Evolutionary conservation across 805 yeast genomes (phyloP).

Genomic region (Yamadazyma nakazawae): DNA sequence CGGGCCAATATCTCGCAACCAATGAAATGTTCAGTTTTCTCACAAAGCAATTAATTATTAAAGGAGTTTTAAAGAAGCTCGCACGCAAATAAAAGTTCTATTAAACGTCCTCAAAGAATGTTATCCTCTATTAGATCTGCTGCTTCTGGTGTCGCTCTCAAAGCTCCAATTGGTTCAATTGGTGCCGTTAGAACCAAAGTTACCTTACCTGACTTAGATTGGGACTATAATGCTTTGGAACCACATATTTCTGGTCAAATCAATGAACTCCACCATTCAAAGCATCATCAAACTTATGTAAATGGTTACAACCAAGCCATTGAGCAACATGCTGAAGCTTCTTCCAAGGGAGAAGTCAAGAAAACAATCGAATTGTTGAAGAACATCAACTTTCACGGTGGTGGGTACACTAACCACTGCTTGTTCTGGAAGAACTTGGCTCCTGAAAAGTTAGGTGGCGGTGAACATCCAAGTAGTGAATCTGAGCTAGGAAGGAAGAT

Average conservation of each 20-base stretch:
- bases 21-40: conserved; percentile 6
- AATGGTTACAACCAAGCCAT: conserved; percentile 45
- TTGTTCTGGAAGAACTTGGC: conserved; percentile 50
- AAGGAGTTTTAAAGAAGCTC: not conserved
- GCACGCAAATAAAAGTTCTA: not conserved
- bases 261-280: conserved; percentile 46
- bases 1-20: conserved; percentile 5
- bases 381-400: conserved; percentile 48
- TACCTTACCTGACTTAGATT: conserved; percentile 43
- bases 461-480: conserved; percentile 52
- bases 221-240: conserved; percentile 46
- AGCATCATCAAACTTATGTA: conserved; percentile 51
- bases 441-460: conserved; percentile 49
- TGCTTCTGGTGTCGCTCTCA: conserved; percentile 3
- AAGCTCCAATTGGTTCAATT: conserved; percentile 6
- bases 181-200: conserved; percentile 29
- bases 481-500: conserved; percentile 38
- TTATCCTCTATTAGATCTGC: conserved; percentile 1
- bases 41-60: not conserved
- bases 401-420: conserved; percentile 50
- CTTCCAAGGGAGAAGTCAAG: conserved; percentile 23
- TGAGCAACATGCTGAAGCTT: conserved; percentile 28
- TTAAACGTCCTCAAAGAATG: not conserved
- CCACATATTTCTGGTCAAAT: conserved; percentile 46
- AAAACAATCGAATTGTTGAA: conserved; percentile 43